Conservation (phyloP, 768 basidiomycete species). For the Myochromella boudieri region DNA sequence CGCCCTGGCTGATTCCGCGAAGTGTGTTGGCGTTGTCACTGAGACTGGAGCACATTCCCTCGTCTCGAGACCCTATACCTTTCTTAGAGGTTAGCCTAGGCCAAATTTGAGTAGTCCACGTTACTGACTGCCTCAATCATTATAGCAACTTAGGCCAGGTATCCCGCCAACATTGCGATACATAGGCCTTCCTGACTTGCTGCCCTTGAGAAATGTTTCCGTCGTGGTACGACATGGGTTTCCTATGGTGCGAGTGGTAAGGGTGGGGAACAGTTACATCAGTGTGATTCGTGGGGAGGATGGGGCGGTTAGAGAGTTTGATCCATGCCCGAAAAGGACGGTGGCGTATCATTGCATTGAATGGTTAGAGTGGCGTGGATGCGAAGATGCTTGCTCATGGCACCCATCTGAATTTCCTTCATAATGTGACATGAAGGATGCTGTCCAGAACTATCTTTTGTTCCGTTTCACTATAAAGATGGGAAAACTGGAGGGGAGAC, state of each 20-base stretch:
- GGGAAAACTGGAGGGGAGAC: no score
- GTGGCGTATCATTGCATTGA: constrained; percentile 52
- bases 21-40: constrained; percentile 48
- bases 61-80: constrained; percentile 35
- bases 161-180: constrained; percentile 54
- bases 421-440: no score
- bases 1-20: constrained; percentile 67
- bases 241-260: constrained; percentile 57
- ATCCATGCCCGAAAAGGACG: constrained; percentile 56
- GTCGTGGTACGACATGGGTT: constrained; percentile 59
- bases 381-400: constrained; percentile 46
- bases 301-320: constrained; percentile 38
- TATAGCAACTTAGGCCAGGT: constrained; percentile 59
- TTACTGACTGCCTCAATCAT: constrained; percentile 7
- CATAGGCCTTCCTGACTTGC: constrained; percentile 52
- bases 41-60: constrained; percentile 38
- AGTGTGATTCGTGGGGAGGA: constrained; percentile 37
- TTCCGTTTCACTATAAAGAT: no score
- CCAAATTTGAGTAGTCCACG: background rate
- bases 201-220: constrained; percentile 35
- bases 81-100: constrained; percentile 40
- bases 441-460: no score
- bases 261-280: constrained; percentile 55
- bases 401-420: constrained; percentile 21
- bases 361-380: constrained; percentile 67